phyloP scores from a whole-genome alignment of 306 rosid genomes.

The Trifolium subterraneum region DNA sequence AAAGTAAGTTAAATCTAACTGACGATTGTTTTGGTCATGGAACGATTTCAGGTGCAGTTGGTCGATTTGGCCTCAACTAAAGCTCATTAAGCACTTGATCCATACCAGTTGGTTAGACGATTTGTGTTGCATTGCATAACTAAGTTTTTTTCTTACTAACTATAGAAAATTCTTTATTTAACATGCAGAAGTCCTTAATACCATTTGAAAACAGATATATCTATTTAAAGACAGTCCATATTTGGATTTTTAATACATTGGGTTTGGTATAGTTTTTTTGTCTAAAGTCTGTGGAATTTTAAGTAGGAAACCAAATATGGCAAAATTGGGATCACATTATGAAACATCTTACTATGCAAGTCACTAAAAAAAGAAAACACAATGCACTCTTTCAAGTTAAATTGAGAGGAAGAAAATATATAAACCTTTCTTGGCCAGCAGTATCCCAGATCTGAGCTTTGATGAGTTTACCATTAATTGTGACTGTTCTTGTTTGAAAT shows the following conservation, averaged over 20 bases:
- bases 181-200: neutral
- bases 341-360: slow-evolving; percentile 15
- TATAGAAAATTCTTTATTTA: too few species aligned
- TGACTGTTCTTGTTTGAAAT: slow-evolving; percentile 79
- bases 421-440: slow-evolving; percentile 93
- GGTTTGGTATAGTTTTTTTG: neutral
- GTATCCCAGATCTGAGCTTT: slow-evolving; percentile 99
- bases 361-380: slow-evolving; percentile 13
- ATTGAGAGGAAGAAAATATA: neutral
- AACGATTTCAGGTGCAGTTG: too few species aligned
- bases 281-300: neutral
- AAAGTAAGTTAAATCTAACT: too few species aligned
- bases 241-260: slow-evolving; percentile 16
- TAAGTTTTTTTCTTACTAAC: neutral
- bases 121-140: neutral
- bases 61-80: too few species aligned
- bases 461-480: slow-evolving; percentile 71
- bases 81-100: too few species aligned
- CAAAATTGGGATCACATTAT: neutral
- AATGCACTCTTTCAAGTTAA: neutral
- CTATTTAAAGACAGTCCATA: neutral
- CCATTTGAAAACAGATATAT: neutral
- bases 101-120: neutral
- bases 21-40: too few species aligned
- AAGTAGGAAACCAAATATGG: neutral